Evolutionary conservation across 2,329 filamentous ascomycete genomes (phyloP), one percentile per base, ranked within the genome.

Genomic region (Trichoderma aggressivum): DNA sequence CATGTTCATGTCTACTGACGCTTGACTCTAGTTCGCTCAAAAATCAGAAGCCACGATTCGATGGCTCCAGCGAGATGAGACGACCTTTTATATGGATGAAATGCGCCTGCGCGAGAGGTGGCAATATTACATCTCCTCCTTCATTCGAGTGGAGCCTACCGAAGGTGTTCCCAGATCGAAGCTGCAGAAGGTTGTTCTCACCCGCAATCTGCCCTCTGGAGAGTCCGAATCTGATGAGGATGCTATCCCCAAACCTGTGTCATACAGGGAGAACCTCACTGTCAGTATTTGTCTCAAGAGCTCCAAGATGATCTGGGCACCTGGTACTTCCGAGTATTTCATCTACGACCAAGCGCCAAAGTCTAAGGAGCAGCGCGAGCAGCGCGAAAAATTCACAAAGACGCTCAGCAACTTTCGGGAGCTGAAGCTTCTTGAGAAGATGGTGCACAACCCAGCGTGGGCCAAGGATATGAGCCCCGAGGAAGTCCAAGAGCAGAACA

Each of bases 111-210:
- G 91, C 70, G 90, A 94, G 73, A 87, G 90, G 50, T 99, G 96
- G 96, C 93, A 95, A 76, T 97, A 97, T 83, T 99, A 99, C 79
- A 93, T 97, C 71, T 94, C 95, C 21, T 94, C 94, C 0, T 98
- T 92, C 81, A 92, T 94, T 75, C 93, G 94, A 74, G 88, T 94
- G 28, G 94, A 97, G 77, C 92, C 93, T 2, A 99, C 96, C 0
- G 93, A 96, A 81, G 92, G 92, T 16, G 87, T 96, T 3, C 84
- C 87, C 7, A 85, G 90, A 63, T 86, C 86, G 7, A 88, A 87
- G 61, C 86, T 94, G 76, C 88, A 87, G 73, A 91, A 90, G 81
- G 87, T 89, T 5, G 89, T 94, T 71, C 85, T 95, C 18, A 87
- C 89, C 64, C 90, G 92, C 71, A 94, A 92, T 79, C 83, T 94